Base-by-base conservation (phyloP, 1,284 basidiomycete genomes). In the Trichosporon sp. region DNA sequence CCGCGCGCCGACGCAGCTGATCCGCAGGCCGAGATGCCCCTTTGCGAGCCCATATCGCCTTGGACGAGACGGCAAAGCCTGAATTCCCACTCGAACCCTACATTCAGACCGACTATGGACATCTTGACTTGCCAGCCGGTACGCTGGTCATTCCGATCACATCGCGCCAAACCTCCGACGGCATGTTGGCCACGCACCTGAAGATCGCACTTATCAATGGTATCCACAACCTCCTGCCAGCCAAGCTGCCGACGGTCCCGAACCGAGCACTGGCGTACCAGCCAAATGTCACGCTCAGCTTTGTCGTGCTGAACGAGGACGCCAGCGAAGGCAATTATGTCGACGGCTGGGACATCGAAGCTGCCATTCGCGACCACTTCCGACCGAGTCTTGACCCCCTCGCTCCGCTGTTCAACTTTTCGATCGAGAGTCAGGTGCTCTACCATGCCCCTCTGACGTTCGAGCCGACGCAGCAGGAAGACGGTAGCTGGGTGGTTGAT, bases 391-490 rank as follows among this genome's bases (percentile, higher is more conserved):
- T 92, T 14, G 76, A 83, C 10, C 82, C 84, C 37, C 82, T 96
- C 5, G 81, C 82, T 2, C 78, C 83, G 11, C 78, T 98, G 29
- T 92, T 97, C 81, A 92, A 93, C 74, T 92, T 95, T 74, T 91
- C 90, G 3, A 84, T 97, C 59, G 94, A 98, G 81, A 95, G 91
- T 65, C 95, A 98, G 81, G 86, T 96, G 0, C 90, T 95, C 70
- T 93, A 88, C 76, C 89, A 95, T 74, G 91, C 93, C 1, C 95
- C 94, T 0, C 81, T 99, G 40, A 87, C 92, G 0, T 92, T 98
- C 71, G 81, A 85, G 60, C 90, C 44, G n/a, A 62, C 46, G n/a
- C 71, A 59, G 34, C 62, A 31, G 9, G 72, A 81, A 32, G 60
- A 62, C 6, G 79, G 78, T 16, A 74, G 75, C 0, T 86, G 86